Evolutionary conservation across 2,329 filamentous ascomycete species (phyloP), one percentile per base, ranked within the genome.

Genomic region (Colletotrichum higginsianum): DNA sequence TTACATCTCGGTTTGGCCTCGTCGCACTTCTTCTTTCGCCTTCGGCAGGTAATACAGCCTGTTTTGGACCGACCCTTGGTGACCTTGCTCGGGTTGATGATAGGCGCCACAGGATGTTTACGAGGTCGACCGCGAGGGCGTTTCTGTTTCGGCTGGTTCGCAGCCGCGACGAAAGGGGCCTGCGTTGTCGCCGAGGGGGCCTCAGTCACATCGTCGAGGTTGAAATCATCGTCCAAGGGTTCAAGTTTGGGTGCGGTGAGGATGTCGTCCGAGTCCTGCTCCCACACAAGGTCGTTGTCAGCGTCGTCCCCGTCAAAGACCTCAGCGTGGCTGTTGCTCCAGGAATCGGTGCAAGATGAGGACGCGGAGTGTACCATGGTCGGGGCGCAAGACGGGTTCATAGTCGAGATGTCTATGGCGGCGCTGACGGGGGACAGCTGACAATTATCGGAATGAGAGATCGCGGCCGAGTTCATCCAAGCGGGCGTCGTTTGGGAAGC

Each of bases 61-160:
- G 90, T 92, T 82, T 92, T 92, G 63, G 90, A 92, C 62, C 91
- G 85, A 23, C 93, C 94, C 80, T 97, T 97, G 69, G 93, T 91
- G 62, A 93, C 83, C 79, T 96, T 97, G 77, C 88, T 89, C 61
- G 90, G 82, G 21, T 86, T 82, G 18, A 84, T 78, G 46, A 88
- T 86, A 1, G 90, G 87, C 9, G 87, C 87, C 21, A 93, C 84
- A 49, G 94, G 93, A 76, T 95, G 91, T 83, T 97, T 97, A 81
- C 94, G 88, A 61, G 95, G 95, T 66, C 95, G 88, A 44, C 95
- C 95, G 77, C 95, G 89, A 76, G 92, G 92, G 77, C 92, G 86
- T 82, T 92, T 92, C 47, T 81, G 79, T 75, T 88, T 89, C 23
- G 81, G 75, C 77, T 76, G 21, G 74, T 69, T 40, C 73, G 15